Evolutionary conservation across 768 basidiomycete genomes (phyloP).

Genomic region (Sporobolomyces phaffii): DNA sequence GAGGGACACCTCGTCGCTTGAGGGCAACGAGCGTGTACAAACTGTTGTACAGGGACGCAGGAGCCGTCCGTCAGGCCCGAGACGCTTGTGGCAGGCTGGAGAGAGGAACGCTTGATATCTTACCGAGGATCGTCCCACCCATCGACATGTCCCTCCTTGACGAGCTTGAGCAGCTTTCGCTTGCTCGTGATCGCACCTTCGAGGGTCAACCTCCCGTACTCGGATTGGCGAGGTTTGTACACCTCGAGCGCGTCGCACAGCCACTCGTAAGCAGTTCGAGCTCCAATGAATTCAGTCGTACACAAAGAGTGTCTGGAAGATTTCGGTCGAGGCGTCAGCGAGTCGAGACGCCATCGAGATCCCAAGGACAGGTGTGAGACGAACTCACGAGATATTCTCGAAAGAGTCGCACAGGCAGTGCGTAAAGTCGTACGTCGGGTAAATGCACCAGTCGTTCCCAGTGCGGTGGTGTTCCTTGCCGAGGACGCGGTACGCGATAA

Average conservation of each 20-base stretch:
- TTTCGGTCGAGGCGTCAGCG: too few relatives aligned
- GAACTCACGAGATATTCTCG: conserved; percentile 91
- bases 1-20: conserved; percentile 90
- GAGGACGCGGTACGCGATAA: conserved; percentile 90
- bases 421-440: conserved; percentile 97
- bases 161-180: conserved; percentile 83
- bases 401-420: conserved; percentile 98
- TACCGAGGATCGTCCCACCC: conserved; percentile 94
- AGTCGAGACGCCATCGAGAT: too few relatives aligned
- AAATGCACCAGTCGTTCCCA: conserved; percentile 87
- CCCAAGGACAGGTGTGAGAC: too few relatives aligned
- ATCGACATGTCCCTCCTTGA: conserved; percentile 71
- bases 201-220: conserved; percentile 85
- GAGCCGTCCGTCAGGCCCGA: too few relatives aligned
- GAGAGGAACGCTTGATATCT: not conserved
- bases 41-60: not conserved
- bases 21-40: conserved; percentile 94
- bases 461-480: conserved; percentile 89
- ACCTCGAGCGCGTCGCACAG: conserved; percentile 94
- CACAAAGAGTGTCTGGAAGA: conserved; percentile 80
- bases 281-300: conserved; percentile 89
- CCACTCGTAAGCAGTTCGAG: conserved; percentile 98
- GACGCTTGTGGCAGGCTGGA: too few relatives aligned
- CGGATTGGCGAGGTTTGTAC: conserved; percentile 94
- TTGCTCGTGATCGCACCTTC: conserved; percentile 96